phyloP scores from a whole-genome alignment of 768 basidiomycete genomes.

The Leccinum olivaceopallidum region DNA sequence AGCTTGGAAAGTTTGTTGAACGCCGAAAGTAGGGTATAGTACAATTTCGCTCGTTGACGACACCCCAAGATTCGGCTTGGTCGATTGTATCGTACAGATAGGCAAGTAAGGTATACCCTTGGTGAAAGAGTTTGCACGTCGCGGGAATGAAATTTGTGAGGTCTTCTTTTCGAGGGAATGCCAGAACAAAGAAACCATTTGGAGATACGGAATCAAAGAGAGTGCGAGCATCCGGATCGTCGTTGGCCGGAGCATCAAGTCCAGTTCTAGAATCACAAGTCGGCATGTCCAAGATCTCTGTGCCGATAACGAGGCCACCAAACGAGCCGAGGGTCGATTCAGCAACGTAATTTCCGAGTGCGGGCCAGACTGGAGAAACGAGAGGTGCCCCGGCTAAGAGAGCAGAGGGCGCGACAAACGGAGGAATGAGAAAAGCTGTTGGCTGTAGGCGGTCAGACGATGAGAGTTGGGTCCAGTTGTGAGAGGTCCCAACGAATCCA shows the following conservation, averaged over 20 bases:
- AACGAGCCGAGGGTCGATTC: slow-evolving; percentile 30
- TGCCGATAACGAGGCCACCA: slow-evolving; percentile 40
- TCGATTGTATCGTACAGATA: slow-evolving; percentile 32
- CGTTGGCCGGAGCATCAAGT: neutral
- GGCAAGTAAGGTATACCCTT: slow-evolving; percentile 32
- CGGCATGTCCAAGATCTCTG: slow-evolving; percentile 5
- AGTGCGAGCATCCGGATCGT: neutral
- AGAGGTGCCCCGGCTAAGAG: slow-evolving; percentile 26
- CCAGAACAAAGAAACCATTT: slow-evolving; percentile 34
- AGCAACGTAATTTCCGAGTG: slow-evolving; percentile 27
- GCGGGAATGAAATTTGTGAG: slow-evolving; percentile 35
- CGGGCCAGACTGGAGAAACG: slow-evolving; percentile 26
- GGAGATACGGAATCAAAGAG: slow-evolving; percentile 1
- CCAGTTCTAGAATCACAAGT: neutral
- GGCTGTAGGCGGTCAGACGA: slow-evolving; percentile 34
- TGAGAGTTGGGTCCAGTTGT: slow-evolving; percentile 34
- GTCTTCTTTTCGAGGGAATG: slow-evolving; percentile 38
- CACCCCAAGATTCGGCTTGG: neutral
- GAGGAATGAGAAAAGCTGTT: slow-evolving; percentile 58
- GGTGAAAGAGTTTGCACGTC: slow-evolving; percentile 36
- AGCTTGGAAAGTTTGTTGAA: slow-evolving; percentile 8
- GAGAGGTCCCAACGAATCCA: slow-evolving; percentile 29
- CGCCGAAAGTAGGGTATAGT: slow-evolving; percentile 18
- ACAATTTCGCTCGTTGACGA: slow-evolving; percentile 18
- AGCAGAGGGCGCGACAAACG: slow-evolving; percentile 48